phyloP scores from a whole-genome alignment of 2,329 filamentous ascomycete genomes.

The Diaporthe ampelina region DNA sequence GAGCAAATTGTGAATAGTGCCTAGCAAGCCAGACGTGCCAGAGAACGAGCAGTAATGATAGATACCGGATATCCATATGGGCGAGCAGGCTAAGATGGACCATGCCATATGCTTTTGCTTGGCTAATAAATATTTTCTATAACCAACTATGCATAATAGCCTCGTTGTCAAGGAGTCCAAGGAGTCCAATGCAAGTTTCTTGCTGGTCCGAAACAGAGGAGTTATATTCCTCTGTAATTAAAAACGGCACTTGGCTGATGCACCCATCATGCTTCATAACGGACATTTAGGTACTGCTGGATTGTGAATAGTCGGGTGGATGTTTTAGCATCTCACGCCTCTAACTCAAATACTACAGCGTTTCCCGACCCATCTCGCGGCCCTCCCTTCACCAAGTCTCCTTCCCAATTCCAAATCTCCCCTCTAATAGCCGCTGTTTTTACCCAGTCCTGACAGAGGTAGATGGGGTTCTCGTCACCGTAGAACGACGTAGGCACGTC shows the following conservation, averaged over 20 bases:
- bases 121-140: neutral
- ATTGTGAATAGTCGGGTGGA: neutral
- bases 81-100: no score
- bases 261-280: neutral
- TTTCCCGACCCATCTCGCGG: neutral
- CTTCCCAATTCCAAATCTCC: constrained; percentile 54
- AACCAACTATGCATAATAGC: neutral
- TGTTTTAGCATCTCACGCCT: constrained; percentile 3
- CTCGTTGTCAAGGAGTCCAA: no score
- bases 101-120: neutral
- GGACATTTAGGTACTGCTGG: no score
- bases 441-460: constrained; percentile 58
- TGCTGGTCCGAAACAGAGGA: neutral
- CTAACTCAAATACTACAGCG: constrained; percentile 16
- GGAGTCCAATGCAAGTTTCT: no score
- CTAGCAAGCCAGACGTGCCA: no score
- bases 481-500: constrained; percentile 57
- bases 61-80: no score
- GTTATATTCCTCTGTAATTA: neutral
- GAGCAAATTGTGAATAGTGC: no score
- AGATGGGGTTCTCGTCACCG: constrained; percentile 53
- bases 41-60: no score
- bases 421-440: constrained; percentile 56
- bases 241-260: neutral
- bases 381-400: neutral